Evolutionary conservation across 305 asterid species (phyloP), one percentile per base, ranked within the genome.

Genomic region (Rubia balearica): DNA sequence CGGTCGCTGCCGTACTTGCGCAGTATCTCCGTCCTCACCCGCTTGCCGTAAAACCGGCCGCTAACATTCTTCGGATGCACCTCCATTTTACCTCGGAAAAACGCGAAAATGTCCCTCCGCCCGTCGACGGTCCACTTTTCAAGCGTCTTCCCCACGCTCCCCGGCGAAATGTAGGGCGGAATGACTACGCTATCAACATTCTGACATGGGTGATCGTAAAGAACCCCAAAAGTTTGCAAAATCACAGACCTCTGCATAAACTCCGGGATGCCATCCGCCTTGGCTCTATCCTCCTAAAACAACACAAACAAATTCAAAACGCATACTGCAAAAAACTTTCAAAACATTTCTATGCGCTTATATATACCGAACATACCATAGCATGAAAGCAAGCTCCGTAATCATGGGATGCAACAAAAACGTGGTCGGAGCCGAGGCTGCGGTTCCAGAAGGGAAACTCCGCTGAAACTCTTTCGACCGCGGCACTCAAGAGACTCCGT

Each of bases 31-130:
- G 98, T 89, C 75, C 98, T 71, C 24, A 91, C 90, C 0, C 85
- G 84, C 77, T 81, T 93, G 87, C 97, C 76, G 81, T 94, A 94
- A 73, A 74, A 94, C 59, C 89, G 96, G 41, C 98, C 98, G 85
- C 97, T 91, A 76, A 93, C 78, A 76, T 91, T 91, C 72, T 91
- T 93, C 0, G 98, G 98, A 56, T 85, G 91, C 41, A 93, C 86
- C 74, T 94, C 99, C 97, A 94, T 94, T 83, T 91, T 94, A 48
- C 99, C 99, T 77, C 98, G 78, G 53, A 94, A 94, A 65, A 86
- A 87, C 8, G 93, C 96, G 71, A 91, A 91, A 36, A 89, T 87
- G 70, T 88, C 93, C 14, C 99, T 94, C 36, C 73, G 84, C 33
- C 91, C 85, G 5, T 73, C 74, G 16, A 81, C 45, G 61, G 87